Evolutionary conservation across 768 basidiomycete genomes (phyloP).

Genomic region (Agrocybe praecox): DNA sequence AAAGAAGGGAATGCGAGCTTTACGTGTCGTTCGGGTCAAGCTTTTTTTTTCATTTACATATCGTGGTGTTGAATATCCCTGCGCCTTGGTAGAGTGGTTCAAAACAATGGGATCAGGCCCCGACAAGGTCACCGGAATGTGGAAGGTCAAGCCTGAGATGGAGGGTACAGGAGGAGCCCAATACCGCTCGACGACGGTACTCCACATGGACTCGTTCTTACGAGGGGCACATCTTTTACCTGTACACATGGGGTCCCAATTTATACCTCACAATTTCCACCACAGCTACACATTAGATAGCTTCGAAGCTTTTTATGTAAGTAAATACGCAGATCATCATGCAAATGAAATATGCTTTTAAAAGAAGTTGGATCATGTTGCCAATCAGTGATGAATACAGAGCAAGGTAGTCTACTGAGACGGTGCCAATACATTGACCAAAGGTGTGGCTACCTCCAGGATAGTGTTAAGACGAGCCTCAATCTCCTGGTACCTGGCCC

Average conservation of each 20-base stretch:
- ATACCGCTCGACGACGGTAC: neutral
- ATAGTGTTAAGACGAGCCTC: too few species aligned
- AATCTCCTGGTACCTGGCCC: too few species aligned
- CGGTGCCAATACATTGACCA: too few species aligned
- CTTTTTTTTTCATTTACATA: constrained; percentile 28
- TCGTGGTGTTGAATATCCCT: constrained; percentile 16
- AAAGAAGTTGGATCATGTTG: too few species aligned
- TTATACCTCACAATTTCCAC: constrained; percentile 2
- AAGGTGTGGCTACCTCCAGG: too few species aligned
- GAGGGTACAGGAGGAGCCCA: too few species aligned
- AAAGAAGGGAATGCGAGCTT: constrained; percentile 21
- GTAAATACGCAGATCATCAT: constrained; percentile 9
- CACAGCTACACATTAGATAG: constrained; percentile 1
- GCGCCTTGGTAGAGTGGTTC: constrained; percentile 34
- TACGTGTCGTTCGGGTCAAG: constrained; percentile 25
- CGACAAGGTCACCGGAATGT: constrained; percentile 31
- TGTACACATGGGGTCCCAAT: neutral
- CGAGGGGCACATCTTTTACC: constrained; percentile 6
- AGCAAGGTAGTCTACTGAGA: too few species aligned
- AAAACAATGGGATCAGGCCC: constrained; percentile 18
- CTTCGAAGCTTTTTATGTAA: constrained; percentile 7
- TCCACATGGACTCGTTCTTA: constrained; percentile 7
- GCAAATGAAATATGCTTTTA: constrained; percentile 5
- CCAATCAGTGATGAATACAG: too few species aligned
- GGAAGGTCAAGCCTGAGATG: constrained; percentile 31